A percentile compares a stretch with the other conserved stretches of the same genome.
Conservation (phyloP, 345 rosid genomes). For the Ceriops zippeliana region DNA sequence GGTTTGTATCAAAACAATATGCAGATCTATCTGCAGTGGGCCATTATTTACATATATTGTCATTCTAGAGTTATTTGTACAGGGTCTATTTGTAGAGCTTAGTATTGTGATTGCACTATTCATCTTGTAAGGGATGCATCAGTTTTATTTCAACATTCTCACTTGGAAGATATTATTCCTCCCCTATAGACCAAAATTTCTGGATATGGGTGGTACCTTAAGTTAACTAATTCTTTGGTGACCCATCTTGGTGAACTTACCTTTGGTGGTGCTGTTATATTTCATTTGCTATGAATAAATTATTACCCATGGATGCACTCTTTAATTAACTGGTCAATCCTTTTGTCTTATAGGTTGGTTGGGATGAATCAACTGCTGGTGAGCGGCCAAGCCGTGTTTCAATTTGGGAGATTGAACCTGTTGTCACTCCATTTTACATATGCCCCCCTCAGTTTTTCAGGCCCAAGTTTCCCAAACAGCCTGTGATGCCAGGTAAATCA, state of each 20-base stretch:
- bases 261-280: neutral
- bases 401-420: constrained; percentile 93
- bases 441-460: constrained; percentile 96
- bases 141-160: neutral
- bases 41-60: neutral
- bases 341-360: constrained; percentile 64
- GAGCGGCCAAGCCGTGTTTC: constrained; percentile 87
- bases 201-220: too few relatives aligned
- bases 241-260: too few relatives aligned
- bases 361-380: constrained; percentile 97
- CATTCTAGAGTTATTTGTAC: neutral
- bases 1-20: neutral
- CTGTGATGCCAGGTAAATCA: constrained; percentile 74
- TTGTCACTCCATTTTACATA: constrained; percentile 85
- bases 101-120: neutral
- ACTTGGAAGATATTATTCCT: neutral
- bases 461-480: constrained; percentile 81
- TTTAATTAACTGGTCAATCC: neutral
- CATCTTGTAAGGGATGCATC: neutral
- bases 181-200: neutral
- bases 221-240: too few relatives aligned
- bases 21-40: neutral
- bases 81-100: neutral
- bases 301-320: too few relatives aligned
- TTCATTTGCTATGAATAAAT: neutral